Percentiles rank a stretch among this genome's conserved stretches.
These are phyloP conservation scores for Tephrocybe sp. DNA, from an alignment of 768 basidiomycete species.

Conservation along the genomic window DNA sequence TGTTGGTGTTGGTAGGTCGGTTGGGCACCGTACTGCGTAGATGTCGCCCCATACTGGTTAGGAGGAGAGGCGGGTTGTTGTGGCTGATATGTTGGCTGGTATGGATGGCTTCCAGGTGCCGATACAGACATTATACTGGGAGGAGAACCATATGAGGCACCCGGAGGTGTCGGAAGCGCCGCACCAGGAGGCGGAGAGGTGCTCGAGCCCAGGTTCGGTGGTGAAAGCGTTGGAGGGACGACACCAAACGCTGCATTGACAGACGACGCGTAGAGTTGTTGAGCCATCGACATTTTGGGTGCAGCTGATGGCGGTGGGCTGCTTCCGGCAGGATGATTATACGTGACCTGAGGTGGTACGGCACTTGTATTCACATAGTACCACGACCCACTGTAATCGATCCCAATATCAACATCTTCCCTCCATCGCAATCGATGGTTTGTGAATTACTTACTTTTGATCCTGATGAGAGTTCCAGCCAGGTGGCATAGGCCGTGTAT, in stretches of 20 bases:
- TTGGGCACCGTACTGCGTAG: not conserved
- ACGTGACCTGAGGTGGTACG: constrained; percentile 31
- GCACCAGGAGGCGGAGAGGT: not conserved
- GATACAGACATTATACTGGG: not conserved
- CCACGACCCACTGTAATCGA: constrained; percentile 17
- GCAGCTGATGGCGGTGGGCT: constrained; percentile 1
- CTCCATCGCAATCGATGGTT: not conserved
- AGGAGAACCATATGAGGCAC: not conserved
- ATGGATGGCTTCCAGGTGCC: not conserved
- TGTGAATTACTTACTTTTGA: constrained; percentile 11
- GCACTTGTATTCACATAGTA: constrained; percentile 33
- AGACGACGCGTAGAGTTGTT: constrained; percentile 43
- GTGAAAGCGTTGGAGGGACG: constrained; percentile 10
- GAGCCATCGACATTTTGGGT: constrained; percentile 33
- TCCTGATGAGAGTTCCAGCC: constrained; percentile 15
- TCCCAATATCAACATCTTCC: not conserved
- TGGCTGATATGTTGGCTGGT: not conserved
- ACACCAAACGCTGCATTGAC: constrained; percentile 12
- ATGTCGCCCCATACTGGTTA: not conserved
- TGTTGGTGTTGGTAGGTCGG: not conserved
- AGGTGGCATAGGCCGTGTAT: constrained; percentile 10
- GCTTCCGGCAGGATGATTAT: constrained; percentile 29
- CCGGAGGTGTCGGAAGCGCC: not conserved
- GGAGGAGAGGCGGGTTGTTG: not conserved
- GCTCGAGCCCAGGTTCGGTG: constrained; percentile 11